phyloP scores from a whole-genome alignment of 768 basidiomycete species.

The Phylloporus sp. region DNA sequence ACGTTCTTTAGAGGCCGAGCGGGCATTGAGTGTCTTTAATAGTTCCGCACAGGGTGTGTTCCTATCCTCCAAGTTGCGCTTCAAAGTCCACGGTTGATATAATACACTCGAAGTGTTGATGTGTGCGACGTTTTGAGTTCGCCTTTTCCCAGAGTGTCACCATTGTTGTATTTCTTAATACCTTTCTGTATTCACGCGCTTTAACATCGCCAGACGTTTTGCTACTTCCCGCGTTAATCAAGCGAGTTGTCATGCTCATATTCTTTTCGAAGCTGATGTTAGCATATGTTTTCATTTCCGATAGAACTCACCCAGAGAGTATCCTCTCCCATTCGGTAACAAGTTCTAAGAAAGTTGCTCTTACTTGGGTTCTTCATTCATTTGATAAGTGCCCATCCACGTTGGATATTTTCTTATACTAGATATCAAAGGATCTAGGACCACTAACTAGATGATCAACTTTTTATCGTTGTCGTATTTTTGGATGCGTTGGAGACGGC shows the following conservation, averaged over 20 bases:
- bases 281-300: neutral
- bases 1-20: constrained; percentile 59
- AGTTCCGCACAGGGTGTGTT: constrained; percentile 46
- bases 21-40: constrained; percentile 53
- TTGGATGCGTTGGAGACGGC: constrained; percentile 51
- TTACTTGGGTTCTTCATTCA: constrained; percentile 54
- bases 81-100: neutral
- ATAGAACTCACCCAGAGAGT: constrained; percentile 57
- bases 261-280: neutral
- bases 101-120: constrained; percentile 33
- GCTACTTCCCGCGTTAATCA: constrained; percentile 51
- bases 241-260: constrained; percentile 23
- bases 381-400: constrained; percentile 46
- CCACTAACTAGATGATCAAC: constrained; percentile 53
- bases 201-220: constrained; percentile 40
- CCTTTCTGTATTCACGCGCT: neutral
- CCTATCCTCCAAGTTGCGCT: neutral
- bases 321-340: constrained; percentile 56
- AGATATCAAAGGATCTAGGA: constrained; percentile 47
- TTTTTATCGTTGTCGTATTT: constrained; percentile 57
- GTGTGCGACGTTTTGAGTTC: neutral
- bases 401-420: constrained; percentile 61
- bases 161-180: constrained; percentile 22
- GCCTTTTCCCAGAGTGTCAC: constrained; percentile 28
- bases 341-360: constrained; percentile 55